Base-by-base conservation (phyloP, 805 yeast genomes). In the Zygotorulaspora florentina region DNA sequence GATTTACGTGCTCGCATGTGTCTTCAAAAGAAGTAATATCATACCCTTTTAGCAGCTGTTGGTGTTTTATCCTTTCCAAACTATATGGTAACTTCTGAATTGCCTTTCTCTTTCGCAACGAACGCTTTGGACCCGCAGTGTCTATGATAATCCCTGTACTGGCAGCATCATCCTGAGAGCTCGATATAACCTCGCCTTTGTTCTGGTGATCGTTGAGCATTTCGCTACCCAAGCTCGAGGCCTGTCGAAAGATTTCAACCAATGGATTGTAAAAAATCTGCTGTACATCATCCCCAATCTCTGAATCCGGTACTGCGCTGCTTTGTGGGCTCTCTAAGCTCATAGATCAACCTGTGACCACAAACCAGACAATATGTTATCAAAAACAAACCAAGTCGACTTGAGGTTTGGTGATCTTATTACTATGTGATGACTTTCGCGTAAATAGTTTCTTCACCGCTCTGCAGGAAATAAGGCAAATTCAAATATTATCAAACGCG, bases 21-120 rank as follows among this genome's bases (percentile, higher is more conserved):
- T 42, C 34, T 8, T 62, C 64, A 46, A 61, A 60, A 5, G 48
- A 39, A 0, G 64, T 44, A 1, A 62, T 49, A 42, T 61, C 66
- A 41, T 48, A 57, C 0, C 69, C 69, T 46, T 59, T 54, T 34
- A 65, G 31, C 3, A 57, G 42, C 27, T 64, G 65, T 40, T 56
- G 53, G 42, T 65, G 66, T 37, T 53, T 60, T 20, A 65, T 51
- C 35, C 66, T 55, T 37, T 65, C 69, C 27, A 65, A 45, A 47
- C 67, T 65, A 39, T 65, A 65, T 3, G 69, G 69, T 55, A 59
- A 56, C 39, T 56, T 59, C 42, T 65, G 69, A n/a, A 65, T 62
- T 1, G 68, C 68, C 20, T 53, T 64, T 27, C 69, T 52, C 42
- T 58, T 55, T 29, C 69, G 46, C n/a, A 65, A 39, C 10, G 55